Evolutionary conservation across 2,329 filamentous ascomycete species (phyloP), one percentile per base, ranked within the genome.

Genomic region (Tolypocladium tropicale): DNA sequence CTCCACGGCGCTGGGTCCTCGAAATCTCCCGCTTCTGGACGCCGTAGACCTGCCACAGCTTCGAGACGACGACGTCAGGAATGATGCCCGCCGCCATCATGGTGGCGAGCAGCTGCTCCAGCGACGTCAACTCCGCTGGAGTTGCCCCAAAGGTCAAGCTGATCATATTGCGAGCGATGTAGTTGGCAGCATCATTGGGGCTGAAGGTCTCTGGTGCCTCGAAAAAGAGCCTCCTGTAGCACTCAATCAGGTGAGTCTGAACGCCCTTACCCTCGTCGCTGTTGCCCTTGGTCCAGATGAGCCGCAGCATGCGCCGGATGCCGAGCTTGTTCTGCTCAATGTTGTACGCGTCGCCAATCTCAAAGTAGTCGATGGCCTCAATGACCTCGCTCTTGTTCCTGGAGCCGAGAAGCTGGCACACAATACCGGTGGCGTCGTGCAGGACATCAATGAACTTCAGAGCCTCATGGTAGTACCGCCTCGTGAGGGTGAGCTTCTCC

Each of bases 251-350:
- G 71, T 99, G 94, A 2, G 89, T 89, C 69, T 99, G 95, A 2
- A 99, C 92, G 56, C 94, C 94, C 74, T 97, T 99, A 65, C 95
- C 94, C 77, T 99, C 95, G 66, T 99, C 94, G 65, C 91, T 97
- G 73, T 97, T 99, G 63, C 94, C 93, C 74, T 99, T 99, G 61
- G 94, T 99, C 94, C 94, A 99, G 70, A 99, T 99, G 23, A 99
- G 79, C 54, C 93, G 86, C 60, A 99, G 79, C 94, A 99, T 99
- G 56, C 91, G 87, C 57, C 93, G 84, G 66, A 99, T 97, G 56
- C 95, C 94, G 41, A 87, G 75, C 70, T 95, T 92, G 67, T 95
- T 91, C 62, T 94, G 90, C 70, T 96, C 89, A 57, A 99, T 87
- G 70, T 95, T 94, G 78, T 97, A 97, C 6, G 92, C 93, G 69